These are phyloP conservation scores for Talaromyces ruber DNA, from an alignment of 495 filamentous ascomycete genomes.

Conservation along the genomic window DNA sequence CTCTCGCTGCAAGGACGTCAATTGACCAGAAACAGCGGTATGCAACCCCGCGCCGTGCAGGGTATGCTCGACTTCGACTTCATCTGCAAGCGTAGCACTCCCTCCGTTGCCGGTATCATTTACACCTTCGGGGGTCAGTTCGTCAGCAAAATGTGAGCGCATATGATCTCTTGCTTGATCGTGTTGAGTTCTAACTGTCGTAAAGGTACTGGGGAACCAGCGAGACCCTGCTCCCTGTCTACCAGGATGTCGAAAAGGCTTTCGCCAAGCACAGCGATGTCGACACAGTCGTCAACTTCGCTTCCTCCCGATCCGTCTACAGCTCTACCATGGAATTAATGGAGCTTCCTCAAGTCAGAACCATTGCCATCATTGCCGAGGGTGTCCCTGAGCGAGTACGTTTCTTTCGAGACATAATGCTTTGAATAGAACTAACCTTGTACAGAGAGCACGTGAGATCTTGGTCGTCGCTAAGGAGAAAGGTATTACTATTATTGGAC, in stretches of 20 bases:
- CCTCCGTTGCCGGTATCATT: slow-evolving; percentile 97
- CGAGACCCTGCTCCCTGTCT: slow-evolving; percentile 97
- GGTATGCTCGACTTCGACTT: slow-evolving; percentile 99
- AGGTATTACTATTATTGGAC: slow-evolving; percentile 97
- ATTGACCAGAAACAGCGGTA: slow-evolving; percentile 47
- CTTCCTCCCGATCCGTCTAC: slow-evolving; percentile 96
- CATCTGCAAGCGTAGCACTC: slow-evolving; percentile 97
- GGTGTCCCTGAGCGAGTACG: slow-evolving; percentile 95
- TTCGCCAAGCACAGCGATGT: slow-evolving; percentile 96
- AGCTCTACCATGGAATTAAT: slow-evolving; percentile 96
- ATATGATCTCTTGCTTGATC: not conserved
- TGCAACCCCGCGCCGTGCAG: slow-evolving; percentile 96
- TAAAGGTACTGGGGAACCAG: slow-evolving; percentile 94
- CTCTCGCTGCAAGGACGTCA: not conserved
- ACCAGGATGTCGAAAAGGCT: slow-evolving; percentile 90
- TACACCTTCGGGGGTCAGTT: slow-evolving; percentile 99
- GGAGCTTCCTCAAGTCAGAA: slow-evolving; percentile 93
- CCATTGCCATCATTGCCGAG: slow-evolving; percentile 98
- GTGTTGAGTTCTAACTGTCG: not conserved
- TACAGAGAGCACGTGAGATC: slow-evolving; percentile 90
- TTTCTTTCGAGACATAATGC: slow-evolving; percentile 4
- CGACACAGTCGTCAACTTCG: slow-evolving; percentile 98
- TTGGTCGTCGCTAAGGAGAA: slow-evolving; percentile 92
- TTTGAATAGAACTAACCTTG: not conserved
- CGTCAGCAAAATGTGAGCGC: slow-evolving; percentile 91